phyloP scores from a whole-genome alignment of 2,329 filamentous ascomycete genomes.

The Chrysosporium queenslandicum region DNA sequence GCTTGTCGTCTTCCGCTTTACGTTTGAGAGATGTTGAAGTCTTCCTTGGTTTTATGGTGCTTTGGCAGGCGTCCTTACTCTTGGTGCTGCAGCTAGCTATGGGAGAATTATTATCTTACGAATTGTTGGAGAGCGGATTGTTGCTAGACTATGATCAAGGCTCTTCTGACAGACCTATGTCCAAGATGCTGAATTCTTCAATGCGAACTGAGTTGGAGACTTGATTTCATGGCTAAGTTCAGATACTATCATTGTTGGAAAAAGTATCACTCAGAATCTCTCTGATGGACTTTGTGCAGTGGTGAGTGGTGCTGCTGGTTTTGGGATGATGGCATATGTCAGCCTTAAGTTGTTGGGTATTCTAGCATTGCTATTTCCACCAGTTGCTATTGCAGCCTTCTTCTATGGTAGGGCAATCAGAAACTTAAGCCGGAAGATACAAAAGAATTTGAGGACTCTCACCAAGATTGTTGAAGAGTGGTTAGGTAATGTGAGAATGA shows the following conservation, averaged over 20 bases:
- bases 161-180: conserved; percentile 86
- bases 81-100: conserved; percentile 87
- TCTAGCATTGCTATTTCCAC: conserved; percentile 76
- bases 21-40: conserved; percentile 40
- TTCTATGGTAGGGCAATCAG: conserved; percentile 84
- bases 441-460: conserved; percentile 82
- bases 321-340: conserved; percentile 91
- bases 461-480: conserved; percentile 97
- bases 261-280: conserved; percentile 95
- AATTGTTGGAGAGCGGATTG: conserved; percentile 90
- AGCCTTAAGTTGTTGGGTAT: conserved; percentile 83
- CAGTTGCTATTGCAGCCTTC: conserved; percentile 80
- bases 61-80: conserved; percentile 62
- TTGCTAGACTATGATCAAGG: conserved; percentile 79
- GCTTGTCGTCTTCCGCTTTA: conserved; percentile 37
- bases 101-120: conserved; percentile 84
- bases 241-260: conserved; percentile 95
- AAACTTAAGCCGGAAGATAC: conserved; percentile 81
- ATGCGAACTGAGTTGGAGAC: conserved; percentile 92
- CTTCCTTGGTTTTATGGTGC: conserved; percentile 80
- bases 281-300: conserved; percentile 84
- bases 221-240: conserved; percentile 90
- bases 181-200: conserved; percentile 98
- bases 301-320: conserved; percentile 81
- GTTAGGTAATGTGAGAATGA: conserved; percentile 92